phyloP scores from a whole-genome alignment of 768 basidiomycete species.

The Lactarius trivialis region DNA sequence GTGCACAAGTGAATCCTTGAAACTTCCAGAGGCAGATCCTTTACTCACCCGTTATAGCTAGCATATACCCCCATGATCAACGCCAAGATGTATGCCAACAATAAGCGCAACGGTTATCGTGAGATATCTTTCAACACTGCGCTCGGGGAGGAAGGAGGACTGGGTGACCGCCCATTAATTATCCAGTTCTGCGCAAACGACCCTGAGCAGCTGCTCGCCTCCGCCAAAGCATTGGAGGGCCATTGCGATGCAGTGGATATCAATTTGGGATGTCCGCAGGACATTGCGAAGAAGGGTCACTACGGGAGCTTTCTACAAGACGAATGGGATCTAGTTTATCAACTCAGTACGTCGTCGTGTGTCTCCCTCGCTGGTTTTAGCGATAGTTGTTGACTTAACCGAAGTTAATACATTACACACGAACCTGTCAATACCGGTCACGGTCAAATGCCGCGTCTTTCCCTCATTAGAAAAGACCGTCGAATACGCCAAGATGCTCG shows the following conservation, averaged over 20 bases:
- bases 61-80: constrained; percentile 99
- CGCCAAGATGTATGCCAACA: constrained; percentile 72
- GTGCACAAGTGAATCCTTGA: constrained; percentile 55
- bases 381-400: neutral
- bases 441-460: constrained; percentile 94
- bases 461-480: constrained; percentile 81
- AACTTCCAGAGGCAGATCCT: neutral
- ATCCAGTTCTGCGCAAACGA: constrained; percentile 95
- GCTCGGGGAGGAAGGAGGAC: constrained; percentile 77
- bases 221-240: constrained; percentile 69
- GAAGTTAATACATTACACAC: constrained; percentile 80
- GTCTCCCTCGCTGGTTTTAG: too few relatives aligned
- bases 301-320: constrained; percentile 93
- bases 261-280: constrained; percentile 92
- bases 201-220: constrained; percentile 64
- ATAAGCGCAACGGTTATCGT: constrained; percentile 47
- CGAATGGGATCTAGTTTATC: constrained; percentile 85
- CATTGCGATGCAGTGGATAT: constrained; percentile 92
- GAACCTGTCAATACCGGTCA: constrained; percentile 86
- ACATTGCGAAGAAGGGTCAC: constrained; percentile 79
- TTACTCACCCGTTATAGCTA: constrained; percentile 40
- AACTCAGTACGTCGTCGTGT: constrained; percentile 50
- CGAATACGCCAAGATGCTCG: constrained; percentile 93
- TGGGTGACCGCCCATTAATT: constrained; percentile 74
- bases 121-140: constrained; percentile 61